Evolutionary conservation across 495 filamentous ascomycete genomes (phyloP).

Genomic region (Podospora sp.): DNA sequence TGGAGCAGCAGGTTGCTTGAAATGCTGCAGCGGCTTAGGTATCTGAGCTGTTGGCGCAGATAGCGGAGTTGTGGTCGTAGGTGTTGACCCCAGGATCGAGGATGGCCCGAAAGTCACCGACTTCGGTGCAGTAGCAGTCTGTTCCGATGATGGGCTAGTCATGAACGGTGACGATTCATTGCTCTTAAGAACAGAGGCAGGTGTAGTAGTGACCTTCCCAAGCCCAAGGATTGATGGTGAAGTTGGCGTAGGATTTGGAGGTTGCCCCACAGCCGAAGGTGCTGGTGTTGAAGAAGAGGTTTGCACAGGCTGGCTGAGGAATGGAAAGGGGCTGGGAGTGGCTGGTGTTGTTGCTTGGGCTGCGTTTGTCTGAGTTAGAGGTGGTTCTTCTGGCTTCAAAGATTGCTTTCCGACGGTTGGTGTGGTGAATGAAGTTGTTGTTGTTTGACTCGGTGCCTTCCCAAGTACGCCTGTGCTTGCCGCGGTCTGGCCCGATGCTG

Average conservation of each 20-base stretch:
- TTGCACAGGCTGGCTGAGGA: neutral
- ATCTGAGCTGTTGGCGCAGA: neutral
- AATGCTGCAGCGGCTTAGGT: neutral
- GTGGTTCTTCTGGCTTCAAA: neutral
- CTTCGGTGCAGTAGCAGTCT: neutral
- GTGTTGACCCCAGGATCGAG: neutral
- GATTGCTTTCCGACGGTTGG: neutral
- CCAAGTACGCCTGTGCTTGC: too few relatives aligned
- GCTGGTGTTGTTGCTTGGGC: neutral
- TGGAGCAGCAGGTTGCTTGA: neutral
- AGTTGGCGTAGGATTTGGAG: neutral
- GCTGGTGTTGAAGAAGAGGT: neutral
- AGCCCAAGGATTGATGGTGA: neutral
- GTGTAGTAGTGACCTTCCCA: neutral
- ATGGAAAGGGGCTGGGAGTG: neutral
- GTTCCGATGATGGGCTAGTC: neutral
- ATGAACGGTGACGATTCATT: neutral
- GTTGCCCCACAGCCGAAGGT: neutral
- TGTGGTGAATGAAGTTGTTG: neutral
- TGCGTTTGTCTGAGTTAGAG: neutral
- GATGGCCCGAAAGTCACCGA: neutral
- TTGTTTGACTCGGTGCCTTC: too few relatives aligned
- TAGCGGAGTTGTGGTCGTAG: neutral
- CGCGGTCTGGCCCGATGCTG: neutral
- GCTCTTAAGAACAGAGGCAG: neutral